phyloP scores from a whole-genome alignment of 2,329 filamentous ascomycete genomes.

The Didymella arachidicola region DNA sequence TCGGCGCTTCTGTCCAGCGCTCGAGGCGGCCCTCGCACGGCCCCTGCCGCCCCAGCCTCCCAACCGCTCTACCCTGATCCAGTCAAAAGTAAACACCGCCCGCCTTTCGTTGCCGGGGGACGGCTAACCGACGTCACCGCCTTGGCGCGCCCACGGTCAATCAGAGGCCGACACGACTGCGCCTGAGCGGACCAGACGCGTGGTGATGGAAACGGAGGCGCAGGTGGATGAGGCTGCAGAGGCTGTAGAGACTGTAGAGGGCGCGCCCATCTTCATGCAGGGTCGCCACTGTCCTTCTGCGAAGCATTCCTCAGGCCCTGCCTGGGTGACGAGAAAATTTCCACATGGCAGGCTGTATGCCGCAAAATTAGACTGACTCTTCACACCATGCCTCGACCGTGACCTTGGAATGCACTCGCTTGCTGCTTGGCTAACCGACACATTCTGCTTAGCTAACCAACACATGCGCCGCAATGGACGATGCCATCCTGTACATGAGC shows the following conservation, averaged over 20 bases:
- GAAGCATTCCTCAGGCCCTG: constrained; percentile 30
- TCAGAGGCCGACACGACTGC: constrained; percentile 30
- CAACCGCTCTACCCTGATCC: constrained; percentile 26
- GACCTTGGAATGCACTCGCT: constrained; percentile 19
- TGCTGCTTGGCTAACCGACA: constrained; percentile 5
- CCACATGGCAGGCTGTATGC: constrained; percentile 13
- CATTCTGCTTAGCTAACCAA: neutral
- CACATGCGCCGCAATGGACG: constrained; percentile 21
- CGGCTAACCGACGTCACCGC: constrained; percentile 40
- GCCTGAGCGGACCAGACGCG: constrained; percentile 3
- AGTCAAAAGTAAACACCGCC: constrained; percentile 42
- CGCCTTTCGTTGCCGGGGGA: constrained; percentile 31
- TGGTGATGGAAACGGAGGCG: neutral
- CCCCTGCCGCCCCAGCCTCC: constrained; percentile 5
- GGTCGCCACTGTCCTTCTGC: constrained; percentile 4
- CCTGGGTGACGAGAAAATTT: constrained; percentile 22
- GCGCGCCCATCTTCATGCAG: constrained; percentile 3
- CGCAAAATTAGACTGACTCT: constrained; percentile 19
- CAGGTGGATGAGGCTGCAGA: constrained; percentile 10
- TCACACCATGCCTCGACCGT: constrained; percentile 9
- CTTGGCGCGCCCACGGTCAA: constrained; percentile 34
- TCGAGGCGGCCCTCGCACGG: constrained; percentile 24
- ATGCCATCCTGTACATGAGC: constrained; percentile 35
- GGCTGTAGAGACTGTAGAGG: constrained; percentile 20
- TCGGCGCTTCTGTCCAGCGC: constrained; percentile 22